These are phyloP conservation scores for Gliomastix tumulicola DNA, from an alignment of 2,329 filamentous ascomycete genomes.

Conservation along the genomic window DNA sequence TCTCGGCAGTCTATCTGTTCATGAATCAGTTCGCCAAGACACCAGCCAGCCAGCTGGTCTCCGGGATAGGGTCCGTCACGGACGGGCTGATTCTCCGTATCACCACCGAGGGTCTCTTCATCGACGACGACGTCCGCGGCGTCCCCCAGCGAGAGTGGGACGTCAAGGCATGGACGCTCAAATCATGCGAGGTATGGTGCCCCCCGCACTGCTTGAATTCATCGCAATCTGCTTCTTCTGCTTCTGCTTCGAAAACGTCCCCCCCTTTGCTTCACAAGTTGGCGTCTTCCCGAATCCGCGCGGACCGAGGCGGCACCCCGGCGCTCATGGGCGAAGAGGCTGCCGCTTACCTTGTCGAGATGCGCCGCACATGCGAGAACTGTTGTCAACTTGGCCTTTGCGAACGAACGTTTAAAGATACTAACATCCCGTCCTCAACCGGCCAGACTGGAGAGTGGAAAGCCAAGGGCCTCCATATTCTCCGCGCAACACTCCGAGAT, in stretches of 20 bases:
- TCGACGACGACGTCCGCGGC: conserved; percentile 88
- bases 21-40: conserved; percentile 82
- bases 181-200: conserved; percentile 83
- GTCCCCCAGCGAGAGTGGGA: conserved; percentile 98
- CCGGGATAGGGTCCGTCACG: conserved; percentile 76
- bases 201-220: conserved; percentile 53
- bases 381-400: conserved; percentile 51
- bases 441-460: conserved; percentile 48
- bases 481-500: conserved; percentile 58
- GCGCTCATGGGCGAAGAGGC: conserved; percentile 57
- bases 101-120: conserved; percentile 89
- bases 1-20: conserved; percentile 88
- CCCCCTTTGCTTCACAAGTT: conserved; percentile 35
- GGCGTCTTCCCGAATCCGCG: conserved; percentile 35
- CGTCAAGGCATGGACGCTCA: conserved; percentile 95
- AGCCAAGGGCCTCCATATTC: conserved; percentile 49
- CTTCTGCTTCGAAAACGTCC: conserved; percentile 27
- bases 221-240: conserved; percentile 21
- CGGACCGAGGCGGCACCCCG: conserved; percentile 41
- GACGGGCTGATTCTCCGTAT: conserved; percentile 90
- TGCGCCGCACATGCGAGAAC: conserved; percentile 58
- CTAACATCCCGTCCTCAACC: conserved; percentile 29
- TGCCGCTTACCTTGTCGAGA: conserved; percentile 54
- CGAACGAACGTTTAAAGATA: conserved; percentile 33
- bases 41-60: conserved; percentile 85